Evolutionary conservation across 2,329 filamentous ascomycete genomes (phyloP), one percentile per base, ranked within the genome.

Genomic region (Sordariomycetes sp.): DNA sequence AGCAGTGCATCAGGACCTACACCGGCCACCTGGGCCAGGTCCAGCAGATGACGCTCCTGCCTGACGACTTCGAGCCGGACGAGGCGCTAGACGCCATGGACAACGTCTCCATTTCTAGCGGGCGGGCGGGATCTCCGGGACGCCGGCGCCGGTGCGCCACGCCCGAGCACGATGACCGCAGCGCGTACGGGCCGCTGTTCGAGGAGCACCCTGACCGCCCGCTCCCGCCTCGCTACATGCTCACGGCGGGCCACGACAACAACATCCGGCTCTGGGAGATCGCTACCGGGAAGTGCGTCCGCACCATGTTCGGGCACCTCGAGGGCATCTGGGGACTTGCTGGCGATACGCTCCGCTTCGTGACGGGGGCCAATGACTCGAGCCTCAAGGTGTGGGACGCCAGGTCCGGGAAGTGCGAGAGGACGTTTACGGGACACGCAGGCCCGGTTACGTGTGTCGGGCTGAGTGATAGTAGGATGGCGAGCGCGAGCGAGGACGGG

Each of bases 301-400:
- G 90, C 61, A 96, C 90, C 35, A 96, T 97, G 77, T 99, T 97
- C 69, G 94, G 94, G 0, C 94, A 99, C 67, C 82, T 99, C 24
- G 94, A 99, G 71, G 94, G 94, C 35, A 88, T 99, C 22, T 99
- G 94, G 94, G 88, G 89, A 6, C 79, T 99, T 2, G 90, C 89
- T 0, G 93, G 89, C 3, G 93, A 97, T 71, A 92, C 88, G 1
- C 76, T 97, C 22, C 85, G 94, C 12, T 84, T 96, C 18, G 90
- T 97, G 16, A 90, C 88, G 20, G 93, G 92, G 0, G 89, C 90
- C 12, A 91, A 97, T 70, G 94, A 99, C 72, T 86, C 90, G 50
- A 95, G 93, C 84, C 89, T 96, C 65, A 97, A 97, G 75, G 71
- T 81, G 35, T 99, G 94, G 94, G 93, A 97, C 72, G 89, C 93